Evolutionary conservation across 495 filamentous ascomycete genomes (phyloP), one percentile per base, ranked within the genome.

Genomic region (Hyaloscypha finlandica): DNA sequence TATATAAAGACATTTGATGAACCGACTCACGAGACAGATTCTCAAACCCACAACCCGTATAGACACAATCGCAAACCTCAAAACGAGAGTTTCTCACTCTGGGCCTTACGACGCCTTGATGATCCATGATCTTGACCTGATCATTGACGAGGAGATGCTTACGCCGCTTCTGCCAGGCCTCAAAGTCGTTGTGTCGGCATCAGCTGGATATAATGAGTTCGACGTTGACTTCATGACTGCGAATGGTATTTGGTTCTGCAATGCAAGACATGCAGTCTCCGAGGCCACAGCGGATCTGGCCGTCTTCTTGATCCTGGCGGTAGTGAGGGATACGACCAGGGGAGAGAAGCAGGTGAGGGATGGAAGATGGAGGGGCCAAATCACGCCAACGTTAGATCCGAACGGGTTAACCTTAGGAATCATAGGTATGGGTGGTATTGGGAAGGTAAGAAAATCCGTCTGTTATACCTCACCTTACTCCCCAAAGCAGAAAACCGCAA

Each of bases 351-450:
- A 58, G 53, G 37, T 66, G 39, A 31, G 66, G 68, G 59, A 65
- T 8, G 63, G 81, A 8, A 73, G 79, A 70, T 88, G 82, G 83
- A 79, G 78, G 54, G 83, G 82, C 22, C 72, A 79, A 14, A 76
- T 82, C 61, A 78, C 77, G 9, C 76, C 88, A 29, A 85, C 82
- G 31, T 84, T 81, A 62, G 89, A 91, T 71, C 89, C 88, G 14
- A 74, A 84, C 60, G 84, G 82, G 33, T 86, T 89, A 70, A 79
- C 79, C 30, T 78, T 91, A 4, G 89, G 89, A n/a, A 86, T 96
- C 70, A 84, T 94, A 68, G 92, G 92, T 0, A 91, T 93, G 83
- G 92, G 92, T 32, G 92, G 90, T 48, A 94, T 94, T 59, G 91
- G 90, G 52, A 64, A 57, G 52, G 65, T 67, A 33, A 25, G 51